phyloP scores from a whole-genome alignment of 208 protist genomes.

The Acanthamoeba castellanii region DNA sequence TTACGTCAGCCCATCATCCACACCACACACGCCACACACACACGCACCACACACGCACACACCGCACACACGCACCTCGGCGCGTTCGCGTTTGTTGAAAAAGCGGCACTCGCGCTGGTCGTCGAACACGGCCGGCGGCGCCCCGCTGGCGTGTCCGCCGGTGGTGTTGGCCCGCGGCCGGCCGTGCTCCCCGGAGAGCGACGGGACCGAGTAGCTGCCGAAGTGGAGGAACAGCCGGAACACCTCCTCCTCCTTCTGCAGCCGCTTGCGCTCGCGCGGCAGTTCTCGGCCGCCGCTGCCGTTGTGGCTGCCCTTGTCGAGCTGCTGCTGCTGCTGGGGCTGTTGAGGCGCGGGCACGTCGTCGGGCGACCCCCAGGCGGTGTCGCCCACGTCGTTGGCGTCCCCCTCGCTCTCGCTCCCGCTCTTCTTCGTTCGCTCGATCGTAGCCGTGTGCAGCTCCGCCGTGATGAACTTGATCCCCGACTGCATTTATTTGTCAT shows the following conservation, averaged over 20 bases:
- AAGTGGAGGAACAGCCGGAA: constrained; percentile 66
- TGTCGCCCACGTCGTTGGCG: background rate
- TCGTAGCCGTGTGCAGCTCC: constrained; percentile 51
- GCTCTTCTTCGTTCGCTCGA: constrained; percentile 51
- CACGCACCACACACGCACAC: no score
- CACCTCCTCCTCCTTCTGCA: constrained; percentile 55
- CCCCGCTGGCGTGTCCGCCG: background rate
- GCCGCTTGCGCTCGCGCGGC: background rate
- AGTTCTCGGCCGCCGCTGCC: background rate
- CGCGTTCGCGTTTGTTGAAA: constrained; percentile 43
- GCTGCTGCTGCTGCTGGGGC: background rate
- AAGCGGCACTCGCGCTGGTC: constrained; percentile 59
- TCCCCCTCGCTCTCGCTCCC: constrained; percentile 23
- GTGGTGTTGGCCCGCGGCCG: background rate
- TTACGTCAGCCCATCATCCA: background rate
- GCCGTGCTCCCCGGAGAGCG: background rate
- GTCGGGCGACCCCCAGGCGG: background rate
- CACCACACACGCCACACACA: no score
- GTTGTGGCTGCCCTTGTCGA: background rate
- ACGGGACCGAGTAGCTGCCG: constrained; percentile 50
- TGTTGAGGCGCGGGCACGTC: background rate
- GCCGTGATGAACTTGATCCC: constrained; percentile 54
- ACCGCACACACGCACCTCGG: background rate
- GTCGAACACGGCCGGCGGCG: constrained; percentile 17
- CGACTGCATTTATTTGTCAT: background rate